phyloP scores from a whole-genome alignment of 2,329 filamentous ascomycete species.

The Drechslerella dactyloides region DNA sequence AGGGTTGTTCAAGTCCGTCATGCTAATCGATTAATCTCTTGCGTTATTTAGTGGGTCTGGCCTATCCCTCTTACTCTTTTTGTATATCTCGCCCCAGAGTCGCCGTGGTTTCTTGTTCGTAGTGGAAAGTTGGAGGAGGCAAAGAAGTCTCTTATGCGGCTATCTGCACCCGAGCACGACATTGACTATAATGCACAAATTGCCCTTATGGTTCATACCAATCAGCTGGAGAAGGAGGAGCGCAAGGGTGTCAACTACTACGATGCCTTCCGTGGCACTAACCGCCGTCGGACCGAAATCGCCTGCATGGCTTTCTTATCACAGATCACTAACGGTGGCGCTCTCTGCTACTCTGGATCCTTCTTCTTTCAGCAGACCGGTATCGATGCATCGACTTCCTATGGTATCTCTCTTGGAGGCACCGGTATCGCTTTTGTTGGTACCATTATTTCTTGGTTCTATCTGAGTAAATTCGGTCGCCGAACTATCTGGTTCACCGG shows the following conservation, averaged over 20 bases:
- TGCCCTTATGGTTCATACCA: conserved; percentile 92
- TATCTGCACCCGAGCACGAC: conserved; percentile 71
- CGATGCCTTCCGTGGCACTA: conserved; percentile 82
- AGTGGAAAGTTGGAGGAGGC: conserved; percentile 69
- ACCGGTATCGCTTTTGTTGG: conserved; percentile 61
- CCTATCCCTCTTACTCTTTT: conserved; percentile 70
- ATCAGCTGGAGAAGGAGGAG: conserved; percentile 70
- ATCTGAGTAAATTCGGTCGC: conserved; percentile 59
- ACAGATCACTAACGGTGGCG: conserved; percentile 59
- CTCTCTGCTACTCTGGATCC: conserved; percentile 59
- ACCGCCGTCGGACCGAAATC: conserved; percentile 79
- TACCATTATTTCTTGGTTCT: conserved; percentile 60
- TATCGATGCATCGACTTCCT: conserved; percentile 57
- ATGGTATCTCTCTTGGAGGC: conserved; percentile 60
- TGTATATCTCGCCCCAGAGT: conserved; percentile 70
- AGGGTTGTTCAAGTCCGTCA: conserved; percentile 71
- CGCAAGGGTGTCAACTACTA: conserved; percentile 68
- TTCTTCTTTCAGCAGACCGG: conserved; percentile 63
- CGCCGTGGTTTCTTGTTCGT: conserved; percentile 74
- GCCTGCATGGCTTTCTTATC: conserved; percentile 63
- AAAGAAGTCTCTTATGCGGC: conserved; percentile 69
- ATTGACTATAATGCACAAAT: conserved; percentile 85
- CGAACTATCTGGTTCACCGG: conserved; percentile 60
- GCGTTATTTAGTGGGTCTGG: conserved; percentile 77
- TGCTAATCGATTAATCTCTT: conserved; percentile 68